Conservation (phyloP, 139 green algal genomes). For the Mesotaenium endlicherianum region DNA sequence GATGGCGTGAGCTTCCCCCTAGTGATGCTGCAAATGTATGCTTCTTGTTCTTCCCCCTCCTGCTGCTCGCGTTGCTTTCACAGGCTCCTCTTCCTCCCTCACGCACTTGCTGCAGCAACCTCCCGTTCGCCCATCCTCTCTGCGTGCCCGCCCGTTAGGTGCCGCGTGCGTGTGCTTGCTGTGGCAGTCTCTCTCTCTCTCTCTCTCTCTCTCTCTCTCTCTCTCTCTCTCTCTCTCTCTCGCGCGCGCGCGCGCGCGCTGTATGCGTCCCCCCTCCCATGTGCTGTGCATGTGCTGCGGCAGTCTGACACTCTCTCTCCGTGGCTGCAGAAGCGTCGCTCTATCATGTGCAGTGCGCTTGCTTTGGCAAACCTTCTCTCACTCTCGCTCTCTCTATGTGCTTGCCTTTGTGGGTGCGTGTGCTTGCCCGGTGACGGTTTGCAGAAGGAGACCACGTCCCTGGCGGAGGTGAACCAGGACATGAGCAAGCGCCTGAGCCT, state of each 20-base stretch:
- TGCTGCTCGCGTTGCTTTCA: too few species aligned
- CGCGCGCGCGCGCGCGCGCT: too few species aligned
- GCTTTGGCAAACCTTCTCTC: too few species aligned
- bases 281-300: too few species aligned
- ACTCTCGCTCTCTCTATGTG: not conserved
- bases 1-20: too few species aligned
- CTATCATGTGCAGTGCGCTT: too few species aligned
- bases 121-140: not conserved
- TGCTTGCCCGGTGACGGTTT: not conserved
- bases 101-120: not conserved
- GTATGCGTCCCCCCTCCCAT: not conserved
- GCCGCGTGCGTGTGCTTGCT: not conserved
- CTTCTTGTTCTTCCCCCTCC: too few species aligned
- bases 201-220: not conserved
- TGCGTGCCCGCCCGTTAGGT: not conserved
- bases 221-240: not conserved
- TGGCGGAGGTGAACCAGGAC: constrained; percentile 15
- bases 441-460: constrained; percentile 23
- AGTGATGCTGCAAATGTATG: too few species aligned
- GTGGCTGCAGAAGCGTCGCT: too few species aligned
- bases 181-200: not conserved
- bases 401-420: not conserved
- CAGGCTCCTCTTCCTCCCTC: not conserved
- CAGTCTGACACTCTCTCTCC: too few species aligned
- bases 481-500: constrained; percentile 16